Evolutionary conservation across 495 filamentous ascomycete genomes (phyloP).

Genomic region (Letharia lupina): DNA sequence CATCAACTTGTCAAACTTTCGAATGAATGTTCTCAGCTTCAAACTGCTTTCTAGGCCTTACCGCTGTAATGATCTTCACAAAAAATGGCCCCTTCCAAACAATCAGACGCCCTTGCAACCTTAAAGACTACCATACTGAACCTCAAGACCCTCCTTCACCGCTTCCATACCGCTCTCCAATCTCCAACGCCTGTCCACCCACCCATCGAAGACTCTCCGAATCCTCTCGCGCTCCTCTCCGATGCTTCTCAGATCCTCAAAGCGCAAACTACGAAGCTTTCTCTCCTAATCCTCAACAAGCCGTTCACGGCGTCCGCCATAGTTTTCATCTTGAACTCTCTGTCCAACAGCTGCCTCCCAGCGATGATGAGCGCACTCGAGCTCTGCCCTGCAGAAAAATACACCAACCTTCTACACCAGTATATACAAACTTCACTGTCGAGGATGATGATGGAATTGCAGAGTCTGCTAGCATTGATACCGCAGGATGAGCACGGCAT

Average conservation of each 20-base stretch:
- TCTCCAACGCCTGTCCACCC: slow-evolving; percentile 12
- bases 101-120: not conserved
- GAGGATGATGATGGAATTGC: slow-evolving; percentile 36
- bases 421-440: slow-evolving; percentile 38
- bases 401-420: slow-evolving; percentile 49
- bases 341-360: slow-evolving; percentile 58
- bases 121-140: slow-evolving; percentile 6
- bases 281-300: slow-evolving; percentile 71
- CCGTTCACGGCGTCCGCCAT: slow-evolving; percentile 78
- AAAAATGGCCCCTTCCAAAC: slow-evolving; percentile 12
- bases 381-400: slow-evolving; percentile 47
- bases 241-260: slow-evolving; percentile 58
- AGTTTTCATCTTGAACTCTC: slow-evolving; percentile 52
- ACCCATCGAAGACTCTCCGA: slow-evolving; percentile 30
- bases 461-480: slow-evolving; percentile 27
- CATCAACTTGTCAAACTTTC: not conserved
- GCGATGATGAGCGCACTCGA: slow-evolving; percentile 61
- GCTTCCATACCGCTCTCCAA: slow-evolving; percentile 32
- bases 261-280: slow-evolving; percentile 79
- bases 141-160: slow-evolving; percentile 18
- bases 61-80: not conserved
- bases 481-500: slow-evolving; percentile 24
- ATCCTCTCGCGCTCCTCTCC: slow-evolving; percentile 54
- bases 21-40: not conserved
- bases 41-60: not conserved